Evolutionary conservation across 2,329 filamentous ascomycete genomes (phyloP).

Genomic region (Alternaria burnsii): DNA sequence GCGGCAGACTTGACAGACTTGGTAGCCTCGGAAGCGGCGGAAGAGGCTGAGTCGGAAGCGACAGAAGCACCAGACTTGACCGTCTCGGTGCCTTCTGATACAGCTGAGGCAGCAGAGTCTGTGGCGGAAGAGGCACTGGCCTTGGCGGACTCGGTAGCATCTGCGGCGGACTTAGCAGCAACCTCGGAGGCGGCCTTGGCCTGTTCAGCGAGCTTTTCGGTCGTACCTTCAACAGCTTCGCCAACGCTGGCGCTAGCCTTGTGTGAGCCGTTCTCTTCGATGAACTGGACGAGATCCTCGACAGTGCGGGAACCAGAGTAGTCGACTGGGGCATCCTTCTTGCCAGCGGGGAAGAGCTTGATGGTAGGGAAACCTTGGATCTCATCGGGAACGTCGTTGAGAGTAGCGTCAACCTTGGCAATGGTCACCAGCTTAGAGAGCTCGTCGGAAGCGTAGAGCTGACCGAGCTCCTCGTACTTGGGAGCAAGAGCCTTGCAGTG

Average conservation of each 20-base stretch:
- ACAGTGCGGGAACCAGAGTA: constrained; percentile 89
- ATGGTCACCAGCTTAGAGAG: constrained; percentile 68
- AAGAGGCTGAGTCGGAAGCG: constrained; percentile 42
- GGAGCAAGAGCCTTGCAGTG: constrained; percentile 75
- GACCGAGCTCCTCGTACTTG: constrained; percentile 72
- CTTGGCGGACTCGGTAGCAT: constrained; percentile 52
- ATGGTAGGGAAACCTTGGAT: constrained; percentile 98
- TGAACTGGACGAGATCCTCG: constrained; percentile 90
- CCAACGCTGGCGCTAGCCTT: constrained; percentile 68
- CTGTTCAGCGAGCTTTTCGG: constrained; percentile 53
- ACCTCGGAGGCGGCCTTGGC: constrained; percentile 50
- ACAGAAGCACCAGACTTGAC: constrained; percentile 49
- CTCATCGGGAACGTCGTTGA: constrained; percentile 96
- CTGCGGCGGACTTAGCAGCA: constrained; percentile 46
- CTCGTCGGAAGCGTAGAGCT: constrained; percentile 62
- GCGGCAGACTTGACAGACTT: constrained; percentile 47
- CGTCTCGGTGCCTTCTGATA: constrained; percentile 46
- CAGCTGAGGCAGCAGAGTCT: constrained; percentile 45
- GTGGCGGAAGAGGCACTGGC: constrained; percentile 53
- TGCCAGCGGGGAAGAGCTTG: constrained; percentile 93
- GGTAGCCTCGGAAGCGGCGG: constrained; percentile 33
- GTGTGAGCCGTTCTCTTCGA: constrained; percentile 95
- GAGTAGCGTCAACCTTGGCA: constrained; percentile 94
- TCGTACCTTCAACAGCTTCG: constrained; percentile 52
- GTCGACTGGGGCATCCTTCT: constrained; percentile 83